Percentiles rank a stretch among this genome's conserved stretches.
phyloP scores from a whole-genome alignment of 2,329 filamentous ascomycete genomes.

The Hypoxylon sp. region DNA sequence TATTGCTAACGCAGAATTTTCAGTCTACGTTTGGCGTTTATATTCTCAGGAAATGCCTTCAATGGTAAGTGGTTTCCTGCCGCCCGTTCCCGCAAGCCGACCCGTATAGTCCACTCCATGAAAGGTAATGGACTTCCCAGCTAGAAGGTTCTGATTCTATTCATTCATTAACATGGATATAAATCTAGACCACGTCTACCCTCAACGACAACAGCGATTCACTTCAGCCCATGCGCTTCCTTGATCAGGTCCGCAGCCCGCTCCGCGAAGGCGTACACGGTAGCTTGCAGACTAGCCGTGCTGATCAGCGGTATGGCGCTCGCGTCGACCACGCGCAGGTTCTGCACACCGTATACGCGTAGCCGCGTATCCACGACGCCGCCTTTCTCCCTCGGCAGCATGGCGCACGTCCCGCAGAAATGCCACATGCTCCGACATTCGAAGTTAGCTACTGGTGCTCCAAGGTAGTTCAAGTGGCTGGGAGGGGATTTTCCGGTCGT shows the following conservation, averaged over 20 bases:
- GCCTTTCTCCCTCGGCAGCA: slow-evolving; percentile 51
- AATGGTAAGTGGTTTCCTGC: neutral
- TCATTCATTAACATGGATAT: neutral
- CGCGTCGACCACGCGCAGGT: slow-evolving; percentile 54
- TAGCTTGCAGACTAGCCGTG: slow-evolving; percentile 51
- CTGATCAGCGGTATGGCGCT: slow-evolving; percentile 54
- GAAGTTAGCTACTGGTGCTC: neutral
- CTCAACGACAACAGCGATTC: neutral
- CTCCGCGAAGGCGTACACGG: slow-evolving; percentile 51
- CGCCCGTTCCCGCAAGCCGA: neutral
- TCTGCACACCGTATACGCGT: slow-evolving; percentile 52
- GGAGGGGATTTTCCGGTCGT: too few species aligned
- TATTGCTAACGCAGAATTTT: too few species aligned
- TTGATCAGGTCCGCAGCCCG: slow-evolving; percentile 51
- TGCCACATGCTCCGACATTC: slow-evolving; percentile 34
- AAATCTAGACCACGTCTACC: neutral
- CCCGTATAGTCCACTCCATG: neutral
- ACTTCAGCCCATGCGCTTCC: slow-evolving; percentile 7
- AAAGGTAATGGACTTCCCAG: neutral
- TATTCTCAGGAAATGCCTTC: too few species aligned
- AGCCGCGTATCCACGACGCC: slow-evolving; percentile 53
- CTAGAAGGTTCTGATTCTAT: neutral
- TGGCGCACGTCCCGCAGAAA: slow-evolving; percentile 46
- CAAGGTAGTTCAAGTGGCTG: neutral
- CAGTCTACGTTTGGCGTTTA: too few species aligned